These are phyloP conservation scores for Amanita jacksonii DNA, from an alignment of 768 basidiomycete genomes.

Conservation along the genomic window DNA sequence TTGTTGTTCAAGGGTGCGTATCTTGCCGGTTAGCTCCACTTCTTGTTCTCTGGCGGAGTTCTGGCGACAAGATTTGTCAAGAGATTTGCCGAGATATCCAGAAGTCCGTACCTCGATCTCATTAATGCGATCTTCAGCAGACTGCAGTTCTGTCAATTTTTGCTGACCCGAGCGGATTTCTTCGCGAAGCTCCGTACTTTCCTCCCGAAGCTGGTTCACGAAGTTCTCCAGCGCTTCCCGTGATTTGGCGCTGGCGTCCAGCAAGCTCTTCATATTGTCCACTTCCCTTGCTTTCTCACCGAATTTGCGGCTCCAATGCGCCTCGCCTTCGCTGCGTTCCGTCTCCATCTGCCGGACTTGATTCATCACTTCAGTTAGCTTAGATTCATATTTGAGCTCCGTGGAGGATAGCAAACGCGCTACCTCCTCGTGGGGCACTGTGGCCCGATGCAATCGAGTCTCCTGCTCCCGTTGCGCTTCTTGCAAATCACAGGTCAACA, in stretches of 20 bases:
- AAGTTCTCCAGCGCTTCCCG: slow-evolving; percentile 50
- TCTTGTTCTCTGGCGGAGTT: slow-evolving; percentile 27
- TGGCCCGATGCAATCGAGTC: slow-evolving; percentile 30
- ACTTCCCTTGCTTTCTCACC: slow-evolving; percentile 69
- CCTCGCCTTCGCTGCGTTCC: slow-evolving; percentile 81
- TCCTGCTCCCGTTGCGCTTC: slow-evolving; percentile 57
- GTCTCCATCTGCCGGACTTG: slow-evolving; percentile 59
- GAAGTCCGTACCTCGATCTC: slow-evolving; percentile 55
- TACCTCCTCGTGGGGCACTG: slow-evolving; percentile 53
- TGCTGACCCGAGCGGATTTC: slow-evolving; percentile 38
- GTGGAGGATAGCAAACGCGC: slow-evolving; percentile 65
- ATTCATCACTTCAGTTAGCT: slow-evolving; percentile 60
- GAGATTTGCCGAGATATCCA: neutral
- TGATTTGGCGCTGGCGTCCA: slow-evolving; percentile 49
- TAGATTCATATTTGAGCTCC: slow-evolving; percentile 69
- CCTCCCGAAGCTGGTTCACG: slow-evolving; percentile 38
- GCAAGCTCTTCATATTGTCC: slow-evolving; percentile 54
- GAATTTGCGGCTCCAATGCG: slow-evolving; percentile 82
- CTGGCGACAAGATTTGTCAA: slow-evolving; percentile 15
- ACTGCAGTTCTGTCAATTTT: slow-evolving; percentile 47
- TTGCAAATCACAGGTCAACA: slow-evolving; percentile 62
- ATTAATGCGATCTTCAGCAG: slow-evolving; percentile 35
- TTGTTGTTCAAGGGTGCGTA: slow-evolving; percentile 48
- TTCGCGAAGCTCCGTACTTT: slow-evolving; percentile 43
- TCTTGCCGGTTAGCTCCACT: slow-evolving; percentile 38